Percentiles rank a stretch among this genome's conserved stretches.
Evolutionary conservation across 2,329 filamentous ascomycete species (phyloP).

Genomic region (Cladosporium austrohemisphaericum): DNA sequence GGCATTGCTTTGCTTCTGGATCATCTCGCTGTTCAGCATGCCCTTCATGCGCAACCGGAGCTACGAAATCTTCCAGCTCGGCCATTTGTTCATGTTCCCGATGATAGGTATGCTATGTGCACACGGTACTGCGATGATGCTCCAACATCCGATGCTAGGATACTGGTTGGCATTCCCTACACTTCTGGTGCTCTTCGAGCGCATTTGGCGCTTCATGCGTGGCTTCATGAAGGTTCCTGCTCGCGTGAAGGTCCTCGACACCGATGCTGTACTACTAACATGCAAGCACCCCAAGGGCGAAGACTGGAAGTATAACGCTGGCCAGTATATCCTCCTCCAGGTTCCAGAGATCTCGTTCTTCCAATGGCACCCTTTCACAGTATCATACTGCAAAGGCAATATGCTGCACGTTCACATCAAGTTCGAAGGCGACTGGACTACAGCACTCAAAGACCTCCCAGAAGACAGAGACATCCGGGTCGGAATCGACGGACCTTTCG

Average conservation of each 20-base stretch:
- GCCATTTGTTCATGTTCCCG: slow-evolving; percentile 57
- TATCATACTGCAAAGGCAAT: slow-evolving; percentile 52
- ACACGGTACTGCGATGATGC: slow-evolving; percentile 49
- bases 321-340: slow-evolving; percentile 56
- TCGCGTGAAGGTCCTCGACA: slow-evolving; percentile 48
- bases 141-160: slow-evolving; percentile 56
- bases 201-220: slow-evolving; percentile 43
- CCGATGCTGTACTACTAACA: slow-evolving; percentile 51
- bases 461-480: slow-evolving; percentile 42
- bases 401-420: slow-evolving; percentile 57
- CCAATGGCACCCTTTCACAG: slow-evolving; percentile 60
- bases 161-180: slow-evolving; percentile 55
- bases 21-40: slow-evolving; percentile 48
- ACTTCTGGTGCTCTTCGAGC: slow-evolving; percentile 49
- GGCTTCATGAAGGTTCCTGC: slow-evolving; percentile 51
- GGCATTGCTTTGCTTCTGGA: slow-evolving; percentile 49
- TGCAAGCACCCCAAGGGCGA: slow-evolving; percentile 47
- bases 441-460: slow-evolving; percentile 41
- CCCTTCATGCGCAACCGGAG: slow-evolving; percentile 50
- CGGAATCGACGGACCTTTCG: slow-evolving; percentile 56
- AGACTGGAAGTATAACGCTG: slow-evolving; percentile 54
- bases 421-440: slow-evolving; percentile 56
- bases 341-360: slow-evolving; percentile 52
- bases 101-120: slow-evolving; percentile 55
- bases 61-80: slow-evolving; percentile 57